phyloP scores from a whole-genome alignment of 1,284 basidiomycete species.

The Takashimella tepidaria region DNA sequence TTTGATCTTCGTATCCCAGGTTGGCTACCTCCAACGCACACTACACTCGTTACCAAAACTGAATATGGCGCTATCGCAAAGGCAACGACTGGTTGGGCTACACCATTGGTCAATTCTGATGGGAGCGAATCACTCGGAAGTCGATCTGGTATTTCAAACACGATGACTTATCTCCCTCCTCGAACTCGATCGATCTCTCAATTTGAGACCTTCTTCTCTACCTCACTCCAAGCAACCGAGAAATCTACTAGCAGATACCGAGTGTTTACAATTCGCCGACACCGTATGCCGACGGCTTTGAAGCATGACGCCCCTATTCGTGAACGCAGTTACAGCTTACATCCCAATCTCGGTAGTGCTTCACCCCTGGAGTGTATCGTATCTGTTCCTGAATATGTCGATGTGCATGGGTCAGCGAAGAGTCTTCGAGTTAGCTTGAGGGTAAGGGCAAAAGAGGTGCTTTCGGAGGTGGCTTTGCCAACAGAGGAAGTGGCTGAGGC shows the following conservation, averaged over 20 bases:
- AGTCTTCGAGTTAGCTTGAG: conserved; percentile 33
- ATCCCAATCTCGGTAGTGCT: conserved; percentile 15
- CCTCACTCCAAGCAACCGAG: neutral
- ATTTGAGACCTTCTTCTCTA: neutral
- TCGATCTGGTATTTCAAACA: neutral
- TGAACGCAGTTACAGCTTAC: conserved; percentile 28
- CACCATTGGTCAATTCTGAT: too few species aligned
- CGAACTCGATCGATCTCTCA: neutral
- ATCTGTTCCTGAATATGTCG: conserved; percentile 42
- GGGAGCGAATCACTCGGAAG: neutral
- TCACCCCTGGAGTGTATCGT: conserved; percentile 40
- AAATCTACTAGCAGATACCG: conserved; percentile 12
- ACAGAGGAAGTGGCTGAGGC: neutral
- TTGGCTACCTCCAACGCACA: conserved; percentile 41
- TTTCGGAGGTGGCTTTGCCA: neutral
- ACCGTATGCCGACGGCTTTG: conserved; percentile 26
- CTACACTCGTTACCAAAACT: conserved; percentile 21
- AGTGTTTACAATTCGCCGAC: conserved; percentile 30
- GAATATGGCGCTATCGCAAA: conserved; percentile 31
- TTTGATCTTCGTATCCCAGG: conserved; percentile 45
- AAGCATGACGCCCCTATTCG: conserved; percentile 3
- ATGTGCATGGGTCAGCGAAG: conserved; percentile 32
- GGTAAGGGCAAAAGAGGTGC: conserved; percentile 23
- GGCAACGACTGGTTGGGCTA: conserved; percentile 32
- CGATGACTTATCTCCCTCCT: neutral